Percentiles rank a stretch among this genome's conserved stretches.
Evolutionary conservation across 352 stramenopile genomes (phyloP).

Genomic region (Phytophthora ohioensis): DNA sequence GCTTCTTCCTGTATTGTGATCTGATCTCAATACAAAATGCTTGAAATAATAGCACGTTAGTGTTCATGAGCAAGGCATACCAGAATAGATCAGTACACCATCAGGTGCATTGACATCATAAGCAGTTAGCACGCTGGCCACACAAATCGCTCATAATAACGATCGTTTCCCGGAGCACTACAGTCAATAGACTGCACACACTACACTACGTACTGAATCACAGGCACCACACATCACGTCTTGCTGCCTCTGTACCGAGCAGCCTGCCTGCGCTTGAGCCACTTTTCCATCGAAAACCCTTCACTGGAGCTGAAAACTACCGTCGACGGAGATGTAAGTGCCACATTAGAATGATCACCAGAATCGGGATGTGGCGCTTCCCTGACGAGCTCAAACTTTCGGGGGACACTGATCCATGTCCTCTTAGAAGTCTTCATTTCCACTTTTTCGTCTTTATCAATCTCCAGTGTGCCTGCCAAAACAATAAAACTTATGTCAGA

Average conservation of each 20-base stretch:
- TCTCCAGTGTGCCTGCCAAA: constrained; percentile 8
- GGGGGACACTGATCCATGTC: constrained; percentile 23
- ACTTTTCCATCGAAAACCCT: constrained; percentile 49
- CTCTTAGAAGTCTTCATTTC: background rate
- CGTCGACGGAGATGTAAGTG: constrained; percentile 1
- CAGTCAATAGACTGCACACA: background rate
- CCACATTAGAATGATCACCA: background rate
- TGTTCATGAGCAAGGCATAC: constrained; percentile 2
- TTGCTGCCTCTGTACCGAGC: constrained; percentile 15
- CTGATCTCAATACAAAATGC: background rate
- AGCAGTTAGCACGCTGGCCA: too few species aligned
- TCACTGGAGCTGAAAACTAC: constrained; percentile 42
- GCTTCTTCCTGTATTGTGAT: constrained; percentile 3
- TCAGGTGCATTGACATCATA: constrained; percentile 2
- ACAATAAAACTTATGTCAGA: background rate
- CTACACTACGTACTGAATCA: background rate
- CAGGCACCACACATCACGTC: background rate
- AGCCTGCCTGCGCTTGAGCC: constrained; percentile 45
- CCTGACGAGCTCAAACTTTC: constrained; percentile 19
- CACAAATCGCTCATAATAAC: too few species aligned
- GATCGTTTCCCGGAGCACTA: too few species aligned
- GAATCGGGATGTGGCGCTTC: background rate
- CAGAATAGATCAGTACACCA: constrained; percentile 21
- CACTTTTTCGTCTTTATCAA: constrained; percentile 4
- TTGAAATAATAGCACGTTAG: background rate